Evolutionary conservation across 192 early-diverging fungal genomes (phyloP).

Genomic region (Lobosporangium transversale): DNA sequence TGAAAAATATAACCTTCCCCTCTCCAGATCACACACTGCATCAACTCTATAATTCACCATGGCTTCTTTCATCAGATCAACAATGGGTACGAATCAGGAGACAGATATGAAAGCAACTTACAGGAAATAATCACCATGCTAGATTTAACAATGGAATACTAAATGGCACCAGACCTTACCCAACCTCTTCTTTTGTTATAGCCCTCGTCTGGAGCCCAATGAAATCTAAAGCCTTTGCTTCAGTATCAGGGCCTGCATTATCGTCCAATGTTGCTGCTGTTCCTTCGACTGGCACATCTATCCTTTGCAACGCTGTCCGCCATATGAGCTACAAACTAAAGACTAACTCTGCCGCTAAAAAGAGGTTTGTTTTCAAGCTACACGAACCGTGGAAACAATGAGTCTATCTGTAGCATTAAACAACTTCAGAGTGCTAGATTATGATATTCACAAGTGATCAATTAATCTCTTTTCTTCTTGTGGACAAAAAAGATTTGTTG

Average conservation of each 20-base stretch:
- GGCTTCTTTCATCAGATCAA: conserved; percentile 50
- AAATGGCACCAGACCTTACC: no score
- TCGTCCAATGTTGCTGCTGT: conserved; percentile 23
- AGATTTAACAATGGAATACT: no score
- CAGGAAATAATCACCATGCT: no score
- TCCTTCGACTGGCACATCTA: conserved; percentile 28
- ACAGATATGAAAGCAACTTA: no score
- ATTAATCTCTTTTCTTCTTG: no score
- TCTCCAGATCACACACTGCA: neutral
- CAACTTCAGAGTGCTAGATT: no score
- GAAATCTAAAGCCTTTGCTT: conserved; percentile 30
- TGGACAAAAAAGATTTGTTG: conserved; percentile 55
- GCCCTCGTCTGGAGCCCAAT: conserved; percentile 52
- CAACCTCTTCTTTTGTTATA: no score
- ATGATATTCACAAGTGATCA: no score
- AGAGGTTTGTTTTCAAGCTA: no score
- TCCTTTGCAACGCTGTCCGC: conserved; percentile 49
- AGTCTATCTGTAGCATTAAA: no score
- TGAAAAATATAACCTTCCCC: neutral
- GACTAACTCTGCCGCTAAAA: conserved; percentile 52
- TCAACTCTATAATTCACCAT: conserved; percentile 7
- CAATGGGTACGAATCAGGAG: conserved; percentile 47
- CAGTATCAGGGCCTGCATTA: conserved; percentile 31
- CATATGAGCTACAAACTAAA: conserved; percentile 53
- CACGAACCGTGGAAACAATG: no score